phyloP scores from a whole-genome alignment of 768 basidiomycete genomes.

The Scleroderma citrinum region DNA sequence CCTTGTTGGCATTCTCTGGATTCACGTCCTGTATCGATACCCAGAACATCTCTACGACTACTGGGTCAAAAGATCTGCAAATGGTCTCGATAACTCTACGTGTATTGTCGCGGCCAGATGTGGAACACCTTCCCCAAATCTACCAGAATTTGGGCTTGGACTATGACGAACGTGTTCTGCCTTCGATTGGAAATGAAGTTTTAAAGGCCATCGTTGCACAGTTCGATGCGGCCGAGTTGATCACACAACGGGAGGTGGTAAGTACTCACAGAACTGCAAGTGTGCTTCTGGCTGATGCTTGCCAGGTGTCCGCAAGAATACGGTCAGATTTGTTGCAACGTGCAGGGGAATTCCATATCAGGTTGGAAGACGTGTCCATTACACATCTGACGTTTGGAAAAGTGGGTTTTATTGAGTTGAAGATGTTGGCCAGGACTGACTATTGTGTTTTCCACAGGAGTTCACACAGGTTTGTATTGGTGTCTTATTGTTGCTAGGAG shows the following conservation, averaged over 20 bases:
- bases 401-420: constrained; percentile 33
- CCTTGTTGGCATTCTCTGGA: not conserved
- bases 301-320: constrained; percentile 84
- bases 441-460: constrained; percentile 49
- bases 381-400: constrained; percentile 87
- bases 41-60: constrained; percentile 97
- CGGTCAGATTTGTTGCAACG: constrained; percentile 87
- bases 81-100: constrained; percentile 97
- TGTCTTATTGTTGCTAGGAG: not conserved
- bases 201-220: constrained; percentile 97
- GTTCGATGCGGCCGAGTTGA: constrained; percentile 94
- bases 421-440: constrained; percentile 3
- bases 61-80: constrained; percentile 97
- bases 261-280: constrained; percentile 23
- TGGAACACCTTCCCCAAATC: constrained; percentile 81
- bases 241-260: constrained; percentile 96
- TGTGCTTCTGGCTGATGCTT: not conserved
- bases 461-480: constrained; percentile 57
- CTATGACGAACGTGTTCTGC: constrained; percentile 96
- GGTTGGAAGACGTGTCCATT: constrained; percentile 95
- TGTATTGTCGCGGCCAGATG: constrained; percentile 91
- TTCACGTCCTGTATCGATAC: constrained; percentile 5
- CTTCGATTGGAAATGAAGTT: constrained; percentile 97
- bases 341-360: constrained; percentile 93
- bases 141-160: constrained; percentile 94